phyloP scores from a whole-genome alignment of 2,329 filamentous ascomycete genomes.

The Aureobasidium sp. region DNA sequence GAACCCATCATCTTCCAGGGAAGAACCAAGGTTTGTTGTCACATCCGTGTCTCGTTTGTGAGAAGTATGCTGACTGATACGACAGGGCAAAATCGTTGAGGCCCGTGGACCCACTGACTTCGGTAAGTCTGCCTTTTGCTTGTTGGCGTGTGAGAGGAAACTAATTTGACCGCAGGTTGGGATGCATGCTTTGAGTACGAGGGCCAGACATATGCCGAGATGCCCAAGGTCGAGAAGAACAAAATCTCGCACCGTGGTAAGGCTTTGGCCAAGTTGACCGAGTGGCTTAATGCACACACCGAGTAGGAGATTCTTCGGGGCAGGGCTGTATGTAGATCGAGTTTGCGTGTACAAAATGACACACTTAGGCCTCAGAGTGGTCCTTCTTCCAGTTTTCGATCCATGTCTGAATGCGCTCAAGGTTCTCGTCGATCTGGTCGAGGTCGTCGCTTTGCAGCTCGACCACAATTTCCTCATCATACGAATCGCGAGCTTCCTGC shows the following conservation, averaged over 20 bases:
- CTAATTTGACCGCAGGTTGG: slow-evolving; percentile 61
- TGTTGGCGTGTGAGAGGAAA: not conserved
- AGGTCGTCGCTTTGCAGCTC: slow-evolving; percentile 75
- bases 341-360: not conserved
- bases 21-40: slow-evolving; percentile 60
- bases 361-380: slow-evolving; percentile 32
- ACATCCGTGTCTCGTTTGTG: too few relatives aligned
- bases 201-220: slow-evolving; percentile 89
- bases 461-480: slow-evolving; percentile 79
- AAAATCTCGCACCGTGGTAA: slow-evolving; percentile 83
- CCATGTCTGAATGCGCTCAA: slow-evolving; percentile 79
- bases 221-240: slow-evolving; percentile 85
- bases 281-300: slow-evolving; percentile 50
- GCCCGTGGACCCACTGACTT: slow-evolving; percentile 75
- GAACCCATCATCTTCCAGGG: slow-evolving; percentile 89
- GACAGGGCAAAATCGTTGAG: slow-evolving; percentile 71
- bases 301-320: not conserved
- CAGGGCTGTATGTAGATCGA: not conserved
- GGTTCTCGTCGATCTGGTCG: slow-evolving; percentile 82
- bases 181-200: slow-evolving; percentile 94
- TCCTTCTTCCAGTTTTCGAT: slow-evolving; percentile 73
- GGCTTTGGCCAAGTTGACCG: slow-evolving; percentile 78
- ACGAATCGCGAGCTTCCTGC: slow-evolving; percentile 82
- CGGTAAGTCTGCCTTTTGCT: slow-evolving; percentile 50
- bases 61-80: slow-evolving; percentile 13